phyloP scores from a whole-genome alignment of 495 filamentous ascomycete genomes.

The Penicillium steckii region DNA sequence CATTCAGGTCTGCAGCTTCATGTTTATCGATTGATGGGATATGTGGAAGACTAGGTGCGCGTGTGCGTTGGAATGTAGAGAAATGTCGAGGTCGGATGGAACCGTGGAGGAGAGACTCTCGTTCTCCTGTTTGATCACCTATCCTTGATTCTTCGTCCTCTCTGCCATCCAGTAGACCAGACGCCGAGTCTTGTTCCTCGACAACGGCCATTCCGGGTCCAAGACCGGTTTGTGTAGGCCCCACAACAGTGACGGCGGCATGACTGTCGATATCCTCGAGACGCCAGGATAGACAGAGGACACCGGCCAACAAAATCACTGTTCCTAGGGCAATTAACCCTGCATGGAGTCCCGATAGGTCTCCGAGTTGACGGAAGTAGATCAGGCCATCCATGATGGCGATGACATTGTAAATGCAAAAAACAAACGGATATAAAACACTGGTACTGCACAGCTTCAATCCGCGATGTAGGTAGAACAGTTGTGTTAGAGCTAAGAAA shows the following conservation, averaged over 20 bases:
- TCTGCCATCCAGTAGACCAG: constrained; percentile 23
- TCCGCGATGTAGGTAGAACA: constrained; percentile 93
- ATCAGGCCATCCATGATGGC: constrained; percentile 96
- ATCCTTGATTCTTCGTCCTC: constrained; percentile 39
- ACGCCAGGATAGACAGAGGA: constrained; percentile 91
- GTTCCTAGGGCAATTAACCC: constrained; percentile 87
- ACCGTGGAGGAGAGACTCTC: constrained; percentile 37
- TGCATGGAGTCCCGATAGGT: constrained; percentile 71
- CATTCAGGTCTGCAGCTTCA: constrained; percentile 34
- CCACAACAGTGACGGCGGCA: constrained; percentile 42
- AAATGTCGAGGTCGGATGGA: constrained; percentile 15
- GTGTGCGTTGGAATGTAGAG: constrained; percentile 25
- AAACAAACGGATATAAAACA: constrained; percentile 95
- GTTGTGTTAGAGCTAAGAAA: constrained; percentile 78
- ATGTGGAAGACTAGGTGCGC: constrained; percentile 40
- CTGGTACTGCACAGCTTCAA: constrained; percentile 93
- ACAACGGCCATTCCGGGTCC: constrained; percentile 45
- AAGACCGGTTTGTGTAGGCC: constrained; percentile 39
- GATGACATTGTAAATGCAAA: constrained; percentile 99
- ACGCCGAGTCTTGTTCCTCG: constrained; percentile 32
- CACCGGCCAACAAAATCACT: constrained; percentile 78
- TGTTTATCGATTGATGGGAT: constrained; percentile 25
- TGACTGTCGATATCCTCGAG: constrained; percentile 69
- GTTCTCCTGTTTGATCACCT: constrained; percentile 34
- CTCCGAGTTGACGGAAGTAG: constrained; percentile 87